Conservation (phyloP, 352 stramenopile species). For the Phytophthora brassicae region DNA sequence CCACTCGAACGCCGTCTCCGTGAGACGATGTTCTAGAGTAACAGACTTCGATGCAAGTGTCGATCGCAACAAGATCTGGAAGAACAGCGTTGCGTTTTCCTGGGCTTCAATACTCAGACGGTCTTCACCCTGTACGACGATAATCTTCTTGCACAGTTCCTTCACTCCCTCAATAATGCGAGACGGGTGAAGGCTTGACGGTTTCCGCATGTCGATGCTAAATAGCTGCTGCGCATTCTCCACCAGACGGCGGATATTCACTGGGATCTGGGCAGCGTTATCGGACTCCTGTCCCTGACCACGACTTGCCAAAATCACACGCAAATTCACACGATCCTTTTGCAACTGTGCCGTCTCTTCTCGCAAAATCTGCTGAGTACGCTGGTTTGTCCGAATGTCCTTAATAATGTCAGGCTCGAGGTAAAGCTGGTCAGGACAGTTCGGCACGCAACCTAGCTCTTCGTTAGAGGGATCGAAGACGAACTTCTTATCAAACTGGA, state of each 20-base stretch:
- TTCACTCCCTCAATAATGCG: constrained; percentile 91
- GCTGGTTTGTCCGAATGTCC: constrained; percentile 93
- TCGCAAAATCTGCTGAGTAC: constrained; percentile 93
- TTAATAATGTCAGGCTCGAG: constrained; percentile 87
- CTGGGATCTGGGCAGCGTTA: constrained; percentile 88
- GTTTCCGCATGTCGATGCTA: constrained; percentile 92
- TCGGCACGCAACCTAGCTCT: constrained; percentile 90
- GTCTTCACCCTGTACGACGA: constrained; percentile 96
- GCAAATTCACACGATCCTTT: constrained; percentile 93
- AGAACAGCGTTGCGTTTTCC: constrained; percentile 97
- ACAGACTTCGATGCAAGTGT: constrained; percentile 96
- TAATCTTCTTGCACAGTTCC: constrained; percentile 93
- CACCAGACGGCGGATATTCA: constrained; percentile 95
- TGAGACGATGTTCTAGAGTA: constrained; percentile 95
- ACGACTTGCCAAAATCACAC: constrained; percentile 95
- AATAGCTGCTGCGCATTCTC: constrained; percentile 96
- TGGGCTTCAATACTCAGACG: constrained; percentile 95
- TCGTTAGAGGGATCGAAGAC: constrained; percentile 92
- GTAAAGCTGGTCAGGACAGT: constrained; percentile 83
- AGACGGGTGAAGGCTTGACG: constrained; percentile 91
- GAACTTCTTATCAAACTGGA: constrained; percentile 94
- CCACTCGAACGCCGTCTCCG: constrained; percentile 95
- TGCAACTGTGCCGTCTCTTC: constrained; percentile 94
- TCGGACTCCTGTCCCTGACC: constrained; percentile 93
- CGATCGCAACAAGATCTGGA: constrained; percentile 97